These are phyloP conservation scores for Erucastrum elatum DNA, from an alignment of 345 rosid species.

Conservation along the genomic window DNA sequence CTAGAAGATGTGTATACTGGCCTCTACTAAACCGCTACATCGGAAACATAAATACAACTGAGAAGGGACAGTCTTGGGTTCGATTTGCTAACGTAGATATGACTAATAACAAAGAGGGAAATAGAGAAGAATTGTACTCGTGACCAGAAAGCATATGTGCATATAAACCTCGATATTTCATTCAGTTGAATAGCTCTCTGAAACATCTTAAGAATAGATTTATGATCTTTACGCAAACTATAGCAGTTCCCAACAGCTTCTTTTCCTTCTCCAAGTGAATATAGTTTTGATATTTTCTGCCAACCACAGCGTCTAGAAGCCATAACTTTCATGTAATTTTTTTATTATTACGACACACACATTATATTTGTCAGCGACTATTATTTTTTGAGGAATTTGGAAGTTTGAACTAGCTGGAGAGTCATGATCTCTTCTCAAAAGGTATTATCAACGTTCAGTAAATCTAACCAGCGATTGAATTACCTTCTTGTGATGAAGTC, in stretches of 20 bases:
- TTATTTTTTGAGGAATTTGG: no score
- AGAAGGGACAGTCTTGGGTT: background rate
- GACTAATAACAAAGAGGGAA: constrained; percentile 2
- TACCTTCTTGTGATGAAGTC: no score
- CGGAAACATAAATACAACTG: background rate
- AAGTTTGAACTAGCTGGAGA: no score
- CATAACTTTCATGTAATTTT: no score
- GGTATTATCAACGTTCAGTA: no score
- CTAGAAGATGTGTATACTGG: constrained; percentile 75
- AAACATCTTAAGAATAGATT: constrained; percentile 80
- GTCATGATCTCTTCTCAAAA: no score
- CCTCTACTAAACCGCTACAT: constrained; percentile 50
- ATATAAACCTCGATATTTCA: constrained; percentile 83
- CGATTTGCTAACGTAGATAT: background rate
- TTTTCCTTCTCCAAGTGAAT: no score
- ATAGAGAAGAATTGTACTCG: constrained; percentile 55
- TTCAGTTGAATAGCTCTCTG: constrained; percentile 77
- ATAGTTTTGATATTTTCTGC: no score
- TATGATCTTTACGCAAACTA: constrained; percentile 88
- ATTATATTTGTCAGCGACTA: no score
- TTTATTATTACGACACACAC: no score
- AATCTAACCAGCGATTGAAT: no score
- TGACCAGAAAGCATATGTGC: constrained; percentile 94
- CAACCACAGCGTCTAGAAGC: no score
- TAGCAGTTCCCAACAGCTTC: constrained; percentile 37